Conservation (phyloP, 495 filamentous ascomycete genomes). For the Penicillium bovifimosum region DNA sequence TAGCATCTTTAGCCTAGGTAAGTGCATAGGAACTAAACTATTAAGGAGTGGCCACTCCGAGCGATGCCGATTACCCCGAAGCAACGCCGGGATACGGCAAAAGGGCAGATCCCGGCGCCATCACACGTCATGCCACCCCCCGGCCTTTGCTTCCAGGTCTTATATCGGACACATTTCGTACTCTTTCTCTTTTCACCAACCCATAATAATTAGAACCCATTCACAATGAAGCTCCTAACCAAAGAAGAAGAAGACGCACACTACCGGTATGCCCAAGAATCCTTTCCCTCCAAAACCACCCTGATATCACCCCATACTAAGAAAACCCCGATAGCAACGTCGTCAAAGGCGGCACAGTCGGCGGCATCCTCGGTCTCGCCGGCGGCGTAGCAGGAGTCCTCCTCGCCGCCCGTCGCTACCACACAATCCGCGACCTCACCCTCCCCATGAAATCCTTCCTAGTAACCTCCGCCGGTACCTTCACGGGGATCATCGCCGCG, state of each 20-base stretch:
- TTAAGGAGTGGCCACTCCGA: not conserved
- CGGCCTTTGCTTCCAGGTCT: slow-evolving; percentile 28
- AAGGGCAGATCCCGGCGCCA: slow-evolving; percentile 23
- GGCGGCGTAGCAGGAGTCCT: slow-evolving; percentile 60
- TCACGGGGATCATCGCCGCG: slow-evolving; percentile 77
- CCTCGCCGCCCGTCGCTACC: slow-evolving; percentile 57
- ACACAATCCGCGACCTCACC: slow-evolving; percentile 70
- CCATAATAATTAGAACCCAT: not conserved
- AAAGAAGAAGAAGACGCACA: slow-evolving; percentile 79
- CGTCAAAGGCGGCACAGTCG: slow-evolving; percentile 69
- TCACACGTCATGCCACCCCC: slow-evolving; percentile 23
- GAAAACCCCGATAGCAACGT: slow-evolving; percentile 49
- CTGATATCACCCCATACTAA: slow-evolving; percentile 18
- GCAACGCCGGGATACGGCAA: not conserved
- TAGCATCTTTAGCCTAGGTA: too few relatives aligned
- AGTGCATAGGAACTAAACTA: not conserved
- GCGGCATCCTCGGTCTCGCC: slow-evolving; percentile 59
- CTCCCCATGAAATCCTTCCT: slow-evolving; percentile 88
- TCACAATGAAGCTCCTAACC: slow-evolving; percentile 85
- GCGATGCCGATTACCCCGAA: slow-evolving; percentile 21
- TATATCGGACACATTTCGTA: slow-evolving; percentile 8
- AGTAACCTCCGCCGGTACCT: slow-evolving; percentile 74
- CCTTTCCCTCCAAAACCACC: not conserved
- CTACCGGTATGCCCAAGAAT: slow-evolving; percentile 47
- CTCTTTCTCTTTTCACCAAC: not conserved